phyloP scores from a whole-genome alignment of 1,139 yeast species.

The Pichia sp. region DNA sequence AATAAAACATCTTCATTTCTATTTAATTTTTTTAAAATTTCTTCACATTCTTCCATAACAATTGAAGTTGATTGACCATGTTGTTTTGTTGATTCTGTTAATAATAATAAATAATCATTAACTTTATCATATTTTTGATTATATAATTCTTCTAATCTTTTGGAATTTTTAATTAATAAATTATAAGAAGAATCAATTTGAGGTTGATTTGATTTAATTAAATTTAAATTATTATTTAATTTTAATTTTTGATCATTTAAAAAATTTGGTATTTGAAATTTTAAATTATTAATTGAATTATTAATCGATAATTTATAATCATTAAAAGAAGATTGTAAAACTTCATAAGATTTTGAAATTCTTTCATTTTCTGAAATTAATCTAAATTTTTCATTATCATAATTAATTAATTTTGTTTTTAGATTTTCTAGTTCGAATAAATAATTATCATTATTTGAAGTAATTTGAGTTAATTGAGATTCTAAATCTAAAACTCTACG shows the following conservation, averaged over 20 bases:
- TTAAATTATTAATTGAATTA: slow-evolving; percentile 32
- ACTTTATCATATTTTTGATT: slow-evolving; percentile 43
- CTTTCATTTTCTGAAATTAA: slow-evolving; percentile 52
- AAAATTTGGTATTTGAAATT: slow-evolving; percentile 34
- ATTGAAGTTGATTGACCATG: slow-evolving; percentile 37
- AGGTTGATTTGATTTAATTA: slow-evolving; percentile 37
- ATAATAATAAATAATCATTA: slow-evolving; percentile 38
- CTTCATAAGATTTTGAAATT: slow-evolving; percentile 57
- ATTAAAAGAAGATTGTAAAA: slow-evolving; percentile 49
- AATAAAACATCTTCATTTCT: slow-evolving; percentile 22
- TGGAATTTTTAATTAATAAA: slow-evolving; percentile 22
- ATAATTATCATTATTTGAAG: slow-evolving; percentile 40
- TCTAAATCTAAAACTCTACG: slow-evolving; percentile 59
- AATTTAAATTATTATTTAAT: slow-evolving; percentile 31
- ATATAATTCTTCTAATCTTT: slow-evolving; percentile 33
- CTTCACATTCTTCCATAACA: slow-evolving; percentile 29
- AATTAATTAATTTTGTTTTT: slow-evolving; percentile 43
- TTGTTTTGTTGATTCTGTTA: slow-evolving; percentile 41
- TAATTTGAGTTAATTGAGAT: slow-evolving; percentile 43
- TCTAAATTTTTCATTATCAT: slow-evolving; percentile 42
- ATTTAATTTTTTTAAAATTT: slow-evolving; percentile 24
- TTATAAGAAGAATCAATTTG: slow-evolving; percentile 38
- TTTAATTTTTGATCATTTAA: slow-evolving; percentile 34
- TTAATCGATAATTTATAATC: slow-evolving; percentile 52
- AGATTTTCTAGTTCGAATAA: slow-evolving; percentile 44